These are phyloP conservation scores for Salicornia ramosissima DNA, from an alignment of 148 eudicot genomes.

Conservation along the genomic window DNA sequence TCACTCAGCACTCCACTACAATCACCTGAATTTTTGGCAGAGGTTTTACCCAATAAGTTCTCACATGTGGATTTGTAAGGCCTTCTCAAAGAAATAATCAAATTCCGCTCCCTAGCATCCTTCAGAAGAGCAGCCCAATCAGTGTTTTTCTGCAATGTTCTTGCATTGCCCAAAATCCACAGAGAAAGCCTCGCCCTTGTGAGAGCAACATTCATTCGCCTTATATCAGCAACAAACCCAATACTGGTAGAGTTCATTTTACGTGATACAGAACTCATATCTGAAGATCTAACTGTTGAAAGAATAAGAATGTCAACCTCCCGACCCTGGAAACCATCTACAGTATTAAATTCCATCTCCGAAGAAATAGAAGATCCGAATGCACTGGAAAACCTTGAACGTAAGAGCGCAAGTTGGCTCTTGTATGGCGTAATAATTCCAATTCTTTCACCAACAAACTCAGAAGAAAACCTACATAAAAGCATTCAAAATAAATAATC, in stretches of 20 bases:
- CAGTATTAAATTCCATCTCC: constrained; percentile 93
- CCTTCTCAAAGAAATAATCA: constrained; percentile 51
- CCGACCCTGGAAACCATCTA: constrained; percentile 98
- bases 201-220: constrained; percentile 98
- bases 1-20: constrained; percentile 25
- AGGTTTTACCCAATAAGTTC: constrained; percentile 27
- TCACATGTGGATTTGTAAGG: constrained; percentile 58
- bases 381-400: constrained; percentile 72
- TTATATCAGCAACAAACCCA: constrained; percentile 97
- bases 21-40: constrained; percentile 28
- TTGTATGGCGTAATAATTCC: constrained; percentile 95
- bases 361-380: constrained; percentile 83
- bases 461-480: constrained; percentile 67
- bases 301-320: constrained; percentile 91
- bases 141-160: constrained; percentile 64
- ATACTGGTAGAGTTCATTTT: constrained; percentile 46
- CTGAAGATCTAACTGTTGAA: constrained; percentile 85
- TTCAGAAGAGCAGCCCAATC: constrained; percentile 89
- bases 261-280: constrained; percentile 31
- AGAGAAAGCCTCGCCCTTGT: constrained; percentile 89
- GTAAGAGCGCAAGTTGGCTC: constrained; percentile 76
- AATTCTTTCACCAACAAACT: constrained; percentile 77
- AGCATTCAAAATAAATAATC: constrained; percentile 14
- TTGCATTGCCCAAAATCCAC: constrained; percentile 89
- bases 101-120: constrained; percentile 74